Percentiles rank a stretch among this genome's conserved stretches.
Evolutionary conservation across 208 protist species (phyloP).

Genomic region (Trypanosoma conorhini): DNA sequence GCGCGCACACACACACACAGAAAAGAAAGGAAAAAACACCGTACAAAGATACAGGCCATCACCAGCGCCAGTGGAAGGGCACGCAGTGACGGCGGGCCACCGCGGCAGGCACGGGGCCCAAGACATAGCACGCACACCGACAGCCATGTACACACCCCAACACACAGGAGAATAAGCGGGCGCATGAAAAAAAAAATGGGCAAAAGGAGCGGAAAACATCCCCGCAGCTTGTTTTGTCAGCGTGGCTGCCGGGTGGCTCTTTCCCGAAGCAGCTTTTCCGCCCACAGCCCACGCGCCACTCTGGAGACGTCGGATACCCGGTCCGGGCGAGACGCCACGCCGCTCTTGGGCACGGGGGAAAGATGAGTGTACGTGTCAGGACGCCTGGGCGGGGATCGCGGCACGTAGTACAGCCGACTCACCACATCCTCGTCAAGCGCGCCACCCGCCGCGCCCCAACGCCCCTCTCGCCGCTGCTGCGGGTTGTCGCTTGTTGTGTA

Average conservation of each 20-base stretch:
- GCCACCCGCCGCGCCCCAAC: too few relatives aligned
- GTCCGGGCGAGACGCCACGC: neutral
- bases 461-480: neutral
- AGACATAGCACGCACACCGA: too few relatives aligned
- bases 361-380: conserved; percentile 10
- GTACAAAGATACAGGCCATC: too few relatives aligned
- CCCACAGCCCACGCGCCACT: conserved; percentile 68
- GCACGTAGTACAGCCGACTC: conserved; percentile 8
- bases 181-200: too few relatives aligned
- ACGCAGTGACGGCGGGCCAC: too few relatives aligned
- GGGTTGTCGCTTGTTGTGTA: neutral
- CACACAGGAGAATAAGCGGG: too few relatives aligned
- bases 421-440: neutral
- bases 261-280: conserved; percentile 50
- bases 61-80: too few relatives aligned
- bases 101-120: too few relatives aligned
- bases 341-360: conserved; percentile 2
- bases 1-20: too few relatives aligned
- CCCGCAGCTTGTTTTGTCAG: neutral
- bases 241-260: conserved; percentile 8
- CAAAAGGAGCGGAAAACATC: neutral
- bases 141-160: too few relatives aligned
- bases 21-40: too few relatives aligned
- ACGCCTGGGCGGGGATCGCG: neutral
- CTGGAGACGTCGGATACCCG: conserved; percentile 18